Base-by-base conservation (phyloP, 2,329 filamentous ascomycete genomes). In the Exophiala alcalophila region DNA sequence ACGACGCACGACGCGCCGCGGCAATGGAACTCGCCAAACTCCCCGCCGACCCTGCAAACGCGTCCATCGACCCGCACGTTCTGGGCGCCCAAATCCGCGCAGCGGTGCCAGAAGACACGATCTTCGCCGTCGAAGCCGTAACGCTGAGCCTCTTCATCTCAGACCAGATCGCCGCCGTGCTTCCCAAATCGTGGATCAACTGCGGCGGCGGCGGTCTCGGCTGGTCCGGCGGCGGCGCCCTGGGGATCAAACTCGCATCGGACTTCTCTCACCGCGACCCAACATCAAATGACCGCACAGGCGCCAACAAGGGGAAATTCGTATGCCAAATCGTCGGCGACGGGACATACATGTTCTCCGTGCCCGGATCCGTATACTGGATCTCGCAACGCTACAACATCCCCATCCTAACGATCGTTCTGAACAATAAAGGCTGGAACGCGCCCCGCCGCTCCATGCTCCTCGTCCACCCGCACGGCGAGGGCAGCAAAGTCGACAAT, bases 121-220 rank as follows among this genome's bases (percentile, higher is more conserved):
- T 91, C 47, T 91, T 78, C 68, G 82, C 80, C 2, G 70, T 92
- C 29, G 86, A 92, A 64, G 81, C 86, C 0, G 86, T 92, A 1
- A 92, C 86, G 0, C 80, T 85, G 44, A 80, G 81, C 0, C 63
- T 63, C 0, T 75, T 80, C 19, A 80, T 89, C 1, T 73, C 78
- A 18, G 84, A 92, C 53, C 84, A 89, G 52, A 66, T 92, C 5
- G 80, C 81, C 55, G 74, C 80, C 2, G 80, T 74, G 0, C 58
- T 79, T 0, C 85, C 86, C 0, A 84, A 84, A 0, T 80, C 78
- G 0, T 89, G 83, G 83, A 79, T 91, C 57, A 90, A 89, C 61
- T 90, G 85, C 59, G 86, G 86, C 1, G 86, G 83, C 1, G 86
- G 84, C 10, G 86, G 86, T 2, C 77, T 91, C 0, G 86, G 86